Base-by-base conservation (phyloP, 805 yeast genomes). In the Candida bentonensis region DNA sequence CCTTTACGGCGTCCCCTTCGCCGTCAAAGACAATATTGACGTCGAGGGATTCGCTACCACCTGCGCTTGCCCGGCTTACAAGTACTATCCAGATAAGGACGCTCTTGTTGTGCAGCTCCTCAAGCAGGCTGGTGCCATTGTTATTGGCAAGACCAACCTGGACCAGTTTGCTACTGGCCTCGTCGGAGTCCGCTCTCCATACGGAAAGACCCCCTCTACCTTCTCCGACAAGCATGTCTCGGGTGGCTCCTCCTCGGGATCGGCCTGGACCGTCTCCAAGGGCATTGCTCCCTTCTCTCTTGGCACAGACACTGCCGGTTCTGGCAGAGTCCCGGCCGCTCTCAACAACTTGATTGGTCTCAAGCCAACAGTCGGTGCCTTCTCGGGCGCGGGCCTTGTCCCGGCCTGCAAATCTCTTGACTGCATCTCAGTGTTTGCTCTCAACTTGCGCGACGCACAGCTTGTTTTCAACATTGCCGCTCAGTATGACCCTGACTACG, bases 151-250 rank as follows among this genome's bases (percentile, higher is more conserved):
- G 62, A 92, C 97, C 44, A 89, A 89, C 62, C 68, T 89, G 61
- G 98, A 89, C 61, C 98, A 89, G 63, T 89, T 89, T 65, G 97
- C 97, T 11, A 92, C 98, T 2, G 98, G 98, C 30, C 70, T 89
- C 47, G 97, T 89, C 1, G 98, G 98, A 39, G 79, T 86, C 25
- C 74, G 98, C 57, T 83, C 95, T 4, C 97, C 98, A 1, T 89
- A 89, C 59, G 98, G 98, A 11, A 74, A 78, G 53, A 82, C 95
- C 3, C 78, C 86, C 30, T 80, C 81, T 61, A 79, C 89, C 1
- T 86, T 89, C 62, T 69, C 81, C 52, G 65, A 69, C 42, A 68
- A 76, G 41, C 87, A 87, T 58, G 96, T 89, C 15, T 75, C 87
- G 45, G 98, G 98, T 43, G 98, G 98, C 23, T 86, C 96, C 1